A percentile compares a stretch with the other conserved stretches of the same genome.
phyloP scores from a whole-genome alignment of 2,329 filamentous ascomycete genomes.

The Rhinocladiella similis region DNA sequence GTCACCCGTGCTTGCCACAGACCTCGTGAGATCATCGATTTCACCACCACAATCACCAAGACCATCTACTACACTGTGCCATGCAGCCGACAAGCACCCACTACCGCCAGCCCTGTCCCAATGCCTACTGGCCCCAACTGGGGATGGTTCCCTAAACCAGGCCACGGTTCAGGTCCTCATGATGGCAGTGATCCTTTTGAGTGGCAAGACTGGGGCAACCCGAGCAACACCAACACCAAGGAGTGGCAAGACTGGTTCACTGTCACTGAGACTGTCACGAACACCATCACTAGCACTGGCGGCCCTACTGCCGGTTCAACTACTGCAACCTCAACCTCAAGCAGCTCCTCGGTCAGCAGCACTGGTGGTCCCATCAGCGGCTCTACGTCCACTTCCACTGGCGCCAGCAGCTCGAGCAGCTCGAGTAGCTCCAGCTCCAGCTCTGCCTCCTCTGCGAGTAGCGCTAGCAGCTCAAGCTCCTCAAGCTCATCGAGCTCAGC shows the following conservation, averaged over 20 bases:
- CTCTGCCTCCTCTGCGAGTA: constrained; percentile 1
- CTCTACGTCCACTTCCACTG: constrained; percentile 1
- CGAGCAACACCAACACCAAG: constrained; percentile 7
- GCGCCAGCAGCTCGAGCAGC: constrained; percentile 5
- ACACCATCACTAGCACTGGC: neutral
- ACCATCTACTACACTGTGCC: constrained; percentile 20
- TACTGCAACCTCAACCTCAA: neutral
- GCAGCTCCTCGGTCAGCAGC: neutral
- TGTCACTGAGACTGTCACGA: constrained; percentile 2
- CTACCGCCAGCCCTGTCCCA: constrained; percentile 11
- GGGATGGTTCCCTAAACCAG: neutral
- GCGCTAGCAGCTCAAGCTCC: neutral
- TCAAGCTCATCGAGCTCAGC: constrained; percentile 3
- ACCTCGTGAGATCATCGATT: constrained; percentile 20
- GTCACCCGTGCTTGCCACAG: constrained; percentile 16
- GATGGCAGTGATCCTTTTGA: constrained; percentile 2
- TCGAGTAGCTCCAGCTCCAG: neutral
- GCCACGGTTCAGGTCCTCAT: neutral
- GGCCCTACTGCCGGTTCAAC: constrained; percentile 1
- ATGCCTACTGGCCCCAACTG: constrained; percentile 14
- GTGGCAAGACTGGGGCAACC: constrained; percentile 19
- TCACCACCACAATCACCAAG: constrained; percentile 25
- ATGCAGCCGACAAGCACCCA: constrained; percentile 13
- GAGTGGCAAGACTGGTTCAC: constrained; percentile 14
- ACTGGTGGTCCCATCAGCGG: neutral